phyloP scores from a whole-genome alignment of 306 rosid species.

The Delonix regia region DNA sequence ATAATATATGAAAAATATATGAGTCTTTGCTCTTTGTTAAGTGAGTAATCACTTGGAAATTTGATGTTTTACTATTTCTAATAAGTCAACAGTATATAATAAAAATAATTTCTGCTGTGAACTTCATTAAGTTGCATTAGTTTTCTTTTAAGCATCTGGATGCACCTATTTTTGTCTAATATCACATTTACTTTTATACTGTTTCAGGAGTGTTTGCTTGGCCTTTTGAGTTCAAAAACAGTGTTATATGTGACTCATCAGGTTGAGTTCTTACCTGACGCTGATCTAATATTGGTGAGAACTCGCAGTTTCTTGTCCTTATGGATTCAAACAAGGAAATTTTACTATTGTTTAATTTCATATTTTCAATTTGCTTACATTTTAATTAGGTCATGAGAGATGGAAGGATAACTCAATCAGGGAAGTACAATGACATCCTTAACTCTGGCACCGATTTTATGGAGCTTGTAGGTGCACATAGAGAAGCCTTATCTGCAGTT shows the following conservation, averaged over 20 bases:
- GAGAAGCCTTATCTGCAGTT: slow-evolving; percentile 67
- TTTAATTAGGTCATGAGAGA: slow-evolving; percentile 78
- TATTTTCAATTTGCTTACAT: slow-evolving; percentile 4
- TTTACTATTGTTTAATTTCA: neutral
- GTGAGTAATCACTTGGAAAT: slow-evolving; percentile 5
- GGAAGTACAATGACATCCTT: slow-evolving; percentile 71
- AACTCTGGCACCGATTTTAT: slow-evolving; percentile 68
- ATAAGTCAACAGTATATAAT: neutral
- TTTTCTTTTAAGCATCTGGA: neutral
- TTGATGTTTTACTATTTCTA: neutral
- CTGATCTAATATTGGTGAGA: slow-evolving; percentile 82
- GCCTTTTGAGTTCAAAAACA: slow-evolving; percentile 69
- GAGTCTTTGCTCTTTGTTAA: slow-evolving; percentile 9
- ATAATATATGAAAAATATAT: no score
- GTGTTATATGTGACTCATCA: slow-evolving; percentile 88
- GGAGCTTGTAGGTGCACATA: slow-evolving; percentile 84
- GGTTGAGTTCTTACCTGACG: slow-evolving; percentile 86
- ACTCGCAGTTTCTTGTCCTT: neutral
- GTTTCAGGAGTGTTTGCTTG: slow-evolving; percentile 81
- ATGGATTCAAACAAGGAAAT: neutral
- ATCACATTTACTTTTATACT: slow-evolving; percentile 18
- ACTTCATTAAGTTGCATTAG: neutral
- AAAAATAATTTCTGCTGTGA: neutral
- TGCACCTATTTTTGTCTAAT: slow-evolving; percentile 6
- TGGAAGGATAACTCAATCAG: slow-evolving; percentile 79